Evolutionary conservation across 352 stramenopile genomes (phyloP), one percentile per base, ranked within the genome.

Genomic region (Pythium volutum): DNA sequence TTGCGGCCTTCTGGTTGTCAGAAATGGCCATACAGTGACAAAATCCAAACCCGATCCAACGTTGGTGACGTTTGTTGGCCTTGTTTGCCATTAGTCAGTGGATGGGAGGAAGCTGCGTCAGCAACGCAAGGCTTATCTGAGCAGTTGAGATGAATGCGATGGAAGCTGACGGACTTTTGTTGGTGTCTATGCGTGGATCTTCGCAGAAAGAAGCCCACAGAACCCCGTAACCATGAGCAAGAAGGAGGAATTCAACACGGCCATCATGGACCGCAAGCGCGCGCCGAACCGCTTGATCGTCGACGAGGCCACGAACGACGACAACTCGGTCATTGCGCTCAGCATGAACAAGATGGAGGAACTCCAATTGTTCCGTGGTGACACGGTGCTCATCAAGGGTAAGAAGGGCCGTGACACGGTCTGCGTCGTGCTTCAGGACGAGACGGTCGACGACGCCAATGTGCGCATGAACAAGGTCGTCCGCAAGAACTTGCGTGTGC

Each of bases 381-480:
- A 99, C 77, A 99, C 97, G 29, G 97, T 99, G 49, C 79, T 99
- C 8, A 98, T 99, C 77, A 99, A 99, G 74, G 97, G 97, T 59
- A 99, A 99, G 86, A 98, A 98, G 72, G 97, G 96, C 43, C 85
- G 90, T 42, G 97, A 99, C 69, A 99, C 97, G 11, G 96, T 99
- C 12, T 99, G 97, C 74, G 98, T 99, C 48, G 93, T 98, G 43
- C 80, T 99, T 2, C 88, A 97, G 48, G 97, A 99, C 67, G 97
- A 99, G 65, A 98, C 91, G 18, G 98, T 98, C 49, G 97, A 99
- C 45, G 97, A 99, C 64, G 83, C 86, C 45, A 98, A 91, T 62
- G 94, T 99, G 20, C 87, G 96, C 45, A 99, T 99, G 97, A 99
- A 99, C 88, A 99, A 99, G 83, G 93, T 98, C 27, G 97, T 99